Evolutionary conservation across 139 green algal genomes (phyloP), one percentile per base, ranked within the genome.

Genomic region (Picochlorum sp.): DNA sequence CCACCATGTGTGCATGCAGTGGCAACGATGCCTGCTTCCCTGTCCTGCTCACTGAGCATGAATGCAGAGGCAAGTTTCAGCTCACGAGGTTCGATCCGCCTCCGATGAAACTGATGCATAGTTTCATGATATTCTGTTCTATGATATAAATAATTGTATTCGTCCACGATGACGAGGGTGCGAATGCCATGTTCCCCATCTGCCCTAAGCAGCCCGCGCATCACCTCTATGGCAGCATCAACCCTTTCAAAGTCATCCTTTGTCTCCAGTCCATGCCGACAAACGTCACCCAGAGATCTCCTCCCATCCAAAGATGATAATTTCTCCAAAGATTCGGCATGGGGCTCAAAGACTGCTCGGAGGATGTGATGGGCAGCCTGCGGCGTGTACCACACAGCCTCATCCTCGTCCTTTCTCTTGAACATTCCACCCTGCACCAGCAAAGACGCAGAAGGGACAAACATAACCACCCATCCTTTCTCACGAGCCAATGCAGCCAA

Each of bases 391-490:
- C 72, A 92, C 6, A 71, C 13, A 4, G 61, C 8, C 21, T 63
- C 45, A 16, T 38, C 9, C 11, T 59, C 49, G 10, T 38, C 52
- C 18, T 66, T 49, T 7, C 64, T 47, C 24, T 71, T 56, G 61
- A 80, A 85, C 55, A 55, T 74, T 30, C 83, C 84, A 32, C 84
- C 80, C 10, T 74, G 52, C 7, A 81, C 72, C 15, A 92, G 54
- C 3, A 59, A 60, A 0, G 45, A 50, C 10, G 81, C 85, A 8
- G 74, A 74, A 14, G 84, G 84, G 1, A 92, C 34, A 69, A 92
- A 92, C 34, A 90, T 51, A 4, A 75, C 82, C 8, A 92, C 4
- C 76, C 79, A 84, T 28, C 75, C 85, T 3, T 69, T 66, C 47
- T 54, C 52, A 11, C 85, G 68, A 0, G 78, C 83, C 71, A 74